Conservation (phyloP, 495 filamentous ascomycete species). For the Penicillium dipodomyicola region DNA sequence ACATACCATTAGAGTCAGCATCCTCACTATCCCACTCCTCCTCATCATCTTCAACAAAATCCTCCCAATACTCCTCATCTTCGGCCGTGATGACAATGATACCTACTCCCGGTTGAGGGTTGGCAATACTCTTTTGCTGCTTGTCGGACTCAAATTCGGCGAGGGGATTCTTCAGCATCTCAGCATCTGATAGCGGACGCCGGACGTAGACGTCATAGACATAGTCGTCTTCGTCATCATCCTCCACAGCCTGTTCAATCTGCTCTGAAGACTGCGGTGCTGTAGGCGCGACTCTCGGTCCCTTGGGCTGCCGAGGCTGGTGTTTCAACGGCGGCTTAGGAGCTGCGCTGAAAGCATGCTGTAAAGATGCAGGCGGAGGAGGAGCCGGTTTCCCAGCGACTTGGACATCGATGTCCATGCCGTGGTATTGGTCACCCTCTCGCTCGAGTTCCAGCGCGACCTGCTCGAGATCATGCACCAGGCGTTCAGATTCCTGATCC, state of each 20-base stretch:
- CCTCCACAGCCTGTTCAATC: conserved; percentile 17
- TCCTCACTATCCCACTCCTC: conserved; percentile 62
- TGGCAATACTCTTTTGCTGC: conserved; percentile 31
- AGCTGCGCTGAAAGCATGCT: conserved; percentile 8
- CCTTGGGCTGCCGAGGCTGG: conserved; percentile 37
- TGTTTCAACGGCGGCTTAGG: conserved; percentile 40
- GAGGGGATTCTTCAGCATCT: conserved; percentile 35
- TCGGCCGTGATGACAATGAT: conserved; percentile 58
- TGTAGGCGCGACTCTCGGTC: conserved; percentile 22
- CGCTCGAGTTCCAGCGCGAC: conserved; percentile 46
- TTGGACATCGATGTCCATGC: conserved; percentile 19
- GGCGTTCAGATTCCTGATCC: conserved; percentile 44
- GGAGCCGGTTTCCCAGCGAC: background rate
- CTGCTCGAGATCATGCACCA: conserved; percentile 47
- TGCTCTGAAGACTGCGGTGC: conserved; percentile 4
- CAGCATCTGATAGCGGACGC: conserved; percentile 34
- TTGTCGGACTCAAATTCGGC: conserved; percentile 32
- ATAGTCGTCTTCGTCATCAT: conserved; percentile 53
- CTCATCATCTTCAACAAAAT: conserved; percentile 52
- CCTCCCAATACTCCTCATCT: conserved; percentile 57
- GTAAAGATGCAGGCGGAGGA: background rate
- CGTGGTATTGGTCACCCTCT: conserved; percentile 17
- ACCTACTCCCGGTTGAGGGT: conserved; percentile 47
- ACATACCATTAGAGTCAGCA: conserved; percentile 59
- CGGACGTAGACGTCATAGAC: conserved; percentile 65